These are phyloP conservation scores for Rhodotorula sp. DNA, from an alignment of 1,284 basidiomycete species.

Conservation along the genomic window DNA sequence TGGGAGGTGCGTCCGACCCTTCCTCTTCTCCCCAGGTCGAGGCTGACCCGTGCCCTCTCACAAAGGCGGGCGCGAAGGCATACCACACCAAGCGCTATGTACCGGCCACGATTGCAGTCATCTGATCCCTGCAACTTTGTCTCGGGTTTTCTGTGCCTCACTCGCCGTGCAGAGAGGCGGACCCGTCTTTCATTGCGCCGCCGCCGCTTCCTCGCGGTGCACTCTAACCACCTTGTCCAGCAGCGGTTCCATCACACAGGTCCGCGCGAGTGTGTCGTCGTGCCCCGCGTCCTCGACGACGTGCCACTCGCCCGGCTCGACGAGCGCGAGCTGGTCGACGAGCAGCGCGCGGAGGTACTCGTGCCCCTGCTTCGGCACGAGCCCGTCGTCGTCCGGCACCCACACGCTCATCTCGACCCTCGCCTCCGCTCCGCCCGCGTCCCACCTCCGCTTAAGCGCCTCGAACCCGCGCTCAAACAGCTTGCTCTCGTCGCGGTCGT, in stretches of 20 bases:
- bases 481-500: neutral
- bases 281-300: conserved; percentile 22
- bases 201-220: neutral
- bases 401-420: conserved; percentile 9
- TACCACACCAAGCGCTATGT: conserved; percentile 83
- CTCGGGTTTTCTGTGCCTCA: neutral
- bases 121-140: conserved; percentile 43
- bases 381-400: conserved; percentile 19
- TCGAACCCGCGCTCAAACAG: conserved; percentile 20
- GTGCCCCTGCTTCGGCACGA: conserved; percentile 24
- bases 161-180: neutral
- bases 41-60: neutral
- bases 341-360: conserved; percentile 18
- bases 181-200: neutral
- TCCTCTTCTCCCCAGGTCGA: neutral
- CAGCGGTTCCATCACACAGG: conserved; percentile 13
- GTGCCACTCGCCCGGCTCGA: conserved; percentile 7
- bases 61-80: conserved; percentile 73
- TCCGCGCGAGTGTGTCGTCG: conserved; percentile 29
- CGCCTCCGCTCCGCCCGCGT: neutral
- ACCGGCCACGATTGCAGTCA: conserved; percentile 58
- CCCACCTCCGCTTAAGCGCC: neutral
- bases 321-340: conserved; percentile 18
- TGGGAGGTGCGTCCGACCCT: conserved; percentile 96
- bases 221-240: neutral